A percentile compares a stretch with the other conserved stretches of the same genome.
phyloP scores from a whole-genome alignment of 75 land plant genomes.

The Azolla pinnata region DNA sequence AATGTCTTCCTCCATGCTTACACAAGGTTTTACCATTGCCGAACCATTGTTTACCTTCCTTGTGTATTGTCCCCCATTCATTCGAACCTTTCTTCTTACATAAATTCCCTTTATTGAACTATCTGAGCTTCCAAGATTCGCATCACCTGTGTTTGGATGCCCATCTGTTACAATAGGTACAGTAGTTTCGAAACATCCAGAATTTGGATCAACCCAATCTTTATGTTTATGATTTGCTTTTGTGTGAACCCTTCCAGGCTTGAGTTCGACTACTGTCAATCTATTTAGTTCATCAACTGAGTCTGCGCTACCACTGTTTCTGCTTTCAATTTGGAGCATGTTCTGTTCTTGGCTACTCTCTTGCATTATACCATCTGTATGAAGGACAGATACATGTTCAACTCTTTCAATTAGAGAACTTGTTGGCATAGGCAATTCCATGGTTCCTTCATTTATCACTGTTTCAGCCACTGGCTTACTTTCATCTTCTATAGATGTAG shows the following conservation, averaged over 20 bases:
- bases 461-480: not conserved
- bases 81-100: constrained; percentile 3
- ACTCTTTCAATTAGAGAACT: not conserved
- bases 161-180: no score
- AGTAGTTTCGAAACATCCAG: not conserved
- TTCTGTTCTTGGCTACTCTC: no score
- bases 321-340: no score
- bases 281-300: no score
- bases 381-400: not conserved
- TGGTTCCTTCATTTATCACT: not conserved
- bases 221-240: not conserved
- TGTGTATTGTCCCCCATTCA: not conserved
- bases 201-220: not conserved
- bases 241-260: no score
- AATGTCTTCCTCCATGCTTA: no score
- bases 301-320: no score
- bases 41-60: not conserved
- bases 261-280: no score
- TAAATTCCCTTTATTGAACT: not conserved
- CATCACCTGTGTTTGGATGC: no score
- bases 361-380: no score
- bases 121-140: not conserved
- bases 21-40: not conserved
- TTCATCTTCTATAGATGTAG: no score
- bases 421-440: not conserved